These are phyloP conservation scores for Kickxella alabastrina DNA, from an alignment of 192 early-diverging fungal genomes.

Conservation along the genomic window DNA sequence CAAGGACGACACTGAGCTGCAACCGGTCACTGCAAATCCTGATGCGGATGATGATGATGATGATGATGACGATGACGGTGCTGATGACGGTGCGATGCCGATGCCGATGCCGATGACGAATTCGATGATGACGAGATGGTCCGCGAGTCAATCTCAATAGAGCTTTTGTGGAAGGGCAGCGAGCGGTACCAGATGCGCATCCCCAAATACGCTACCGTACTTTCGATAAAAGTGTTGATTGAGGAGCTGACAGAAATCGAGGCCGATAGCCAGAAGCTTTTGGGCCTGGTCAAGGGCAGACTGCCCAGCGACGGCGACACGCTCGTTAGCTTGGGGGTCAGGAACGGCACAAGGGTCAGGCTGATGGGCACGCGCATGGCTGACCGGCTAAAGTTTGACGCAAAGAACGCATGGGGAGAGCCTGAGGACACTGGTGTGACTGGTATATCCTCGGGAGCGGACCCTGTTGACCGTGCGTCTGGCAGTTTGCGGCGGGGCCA, in stretches of 20 bases:
- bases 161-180: conserved; percentile 31
- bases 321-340: conserved; percentile 19
- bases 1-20: no score
- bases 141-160: conserved; percentile 29
- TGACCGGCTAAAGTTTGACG: conserved; percentile 12
- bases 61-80: background rate
- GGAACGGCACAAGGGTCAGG: conserved; percentile 23
- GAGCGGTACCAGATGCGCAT: conserved; percentile 28
- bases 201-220: conserved; percentile 36
- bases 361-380: conserved; percentile 34
- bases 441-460: conserved; percentile 10
- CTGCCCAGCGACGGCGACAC: conserved; percentile 53
- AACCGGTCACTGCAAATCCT: background rate
- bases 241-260: conserved; percentile 64
- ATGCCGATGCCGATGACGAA: no score
- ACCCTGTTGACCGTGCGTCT: background rate
- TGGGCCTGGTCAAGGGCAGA: conserved; percentile 64
- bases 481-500: background rate
- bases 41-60: background rate
- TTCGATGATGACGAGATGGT: conserved; percentile 44
- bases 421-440: conserved; percentile 1
- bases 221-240: conserved; percentile 43
- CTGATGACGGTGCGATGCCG: no score
- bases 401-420: background rate
- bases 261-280: conserved; percentile 64